These are phyloP conservation scores for Stephania yunnanensis DNA, from an alignment of 164 flowering plant species.

Conservation along the genomic window DNA sequence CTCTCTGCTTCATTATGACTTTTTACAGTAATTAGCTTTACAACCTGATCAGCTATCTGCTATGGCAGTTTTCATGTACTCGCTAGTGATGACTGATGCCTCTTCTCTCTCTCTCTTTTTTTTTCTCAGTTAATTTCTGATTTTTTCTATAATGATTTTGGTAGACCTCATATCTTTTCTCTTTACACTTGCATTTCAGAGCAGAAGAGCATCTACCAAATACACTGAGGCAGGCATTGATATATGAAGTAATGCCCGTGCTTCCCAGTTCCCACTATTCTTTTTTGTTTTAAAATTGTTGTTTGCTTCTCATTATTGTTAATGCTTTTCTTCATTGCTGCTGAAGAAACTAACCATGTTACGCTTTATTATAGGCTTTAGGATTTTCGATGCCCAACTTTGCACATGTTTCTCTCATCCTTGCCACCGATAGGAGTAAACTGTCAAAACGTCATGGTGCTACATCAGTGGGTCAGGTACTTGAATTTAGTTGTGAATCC, in stretches of 20 bases:
- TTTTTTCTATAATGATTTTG: not conserved
- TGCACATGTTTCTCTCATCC: slow-evolving; percentile 95
- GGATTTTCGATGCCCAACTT: slow-evolving; percentile 86
- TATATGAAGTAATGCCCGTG: slow-evolving; percentile 57
- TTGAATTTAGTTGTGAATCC: not conserved
- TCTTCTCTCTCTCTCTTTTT: not conserved
- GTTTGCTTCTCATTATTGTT: not conserved
- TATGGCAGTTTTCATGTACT: too few species aligned
- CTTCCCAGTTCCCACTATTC: not conserved
- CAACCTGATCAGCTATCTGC: too few species aligned
- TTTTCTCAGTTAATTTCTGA: not conserved
- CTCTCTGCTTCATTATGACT: too few species aligned
- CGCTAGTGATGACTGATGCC: too few species aligned
- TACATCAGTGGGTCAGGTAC: slow-evolving; percentile 96
- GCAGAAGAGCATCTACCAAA: slow-evolving; percentile 97
- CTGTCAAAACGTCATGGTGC: slow-evolving; percentile 96
- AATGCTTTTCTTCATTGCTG: not conserved
- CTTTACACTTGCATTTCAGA: slow-evolving; percentile 39
- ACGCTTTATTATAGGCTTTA: slow-evolving; percentile 55
- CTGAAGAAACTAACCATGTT: slow-evolving; percentile 6
- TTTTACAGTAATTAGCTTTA: too few species aligned
- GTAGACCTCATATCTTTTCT: not conserved
- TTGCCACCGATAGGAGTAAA: slow-evolving; percentile 96
- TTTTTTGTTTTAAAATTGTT: not conserved
- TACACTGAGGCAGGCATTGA: slow-evolving; percentile 85